Evolutionary conservation across 208 protist genomes (phyloP).

Genomic region (Trypanosoma cruzi): DNA sequence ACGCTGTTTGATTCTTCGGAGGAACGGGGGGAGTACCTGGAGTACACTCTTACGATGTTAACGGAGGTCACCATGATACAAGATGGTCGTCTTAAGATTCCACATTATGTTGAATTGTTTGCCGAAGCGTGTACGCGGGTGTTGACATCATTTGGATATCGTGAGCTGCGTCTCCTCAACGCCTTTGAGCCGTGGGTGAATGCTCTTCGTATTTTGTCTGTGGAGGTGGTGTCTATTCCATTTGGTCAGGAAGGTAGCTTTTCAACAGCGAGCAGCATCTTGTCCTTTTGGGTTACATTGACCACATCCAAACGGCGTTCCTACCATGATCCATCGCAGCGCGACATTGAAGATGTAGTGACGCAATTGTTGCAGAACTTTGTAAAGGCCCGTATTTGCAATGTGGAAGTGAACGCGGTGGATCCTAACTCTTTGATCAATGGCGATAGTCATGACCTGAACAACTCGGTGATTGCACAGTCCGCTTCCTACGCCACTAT

Average conservation of each 20-base stretch:
- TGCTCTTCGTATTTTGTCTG: constrained; percentile 41
- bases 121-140: constrained; percentile 58
- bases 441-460: constrained; percentile 49
- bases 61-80: constrained; percentile 23
- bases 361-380: constrained; percentile 48
- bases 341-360: constrained; percentile 58
- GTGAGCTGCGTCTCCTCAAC: constrained; percentile 55
- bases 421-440: background rate
- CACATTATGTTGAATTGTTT: constrained; percentile 63
- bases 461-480: constrained; percentile 62
- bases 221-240: constrained; percentile 66
- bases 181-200: constrained; percentile 53
- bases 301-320: constrained; percentile 55
- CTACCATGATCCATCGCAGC: constrained; percentile 29
- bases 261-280: constrained; percentile 57
- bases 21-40: constrained; percentile 63
- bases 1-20: constrained; percentile 79
- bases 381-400: constrained; percentile 50
- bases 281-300: constrained; percentile 74
- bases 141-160: constrained; percentile 74
- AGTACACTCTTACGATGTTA: constrained; percentile 47
- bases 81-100: constrained; percentile 63
- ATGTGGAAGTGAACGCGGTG: constrained; percentile 5
- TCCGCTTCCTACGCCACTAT: constrained; percentile 50
- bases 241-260: constrained; percentile 77